Evolutionary conservation across 1,284 basidiomycete species (phyloP).

Genomic region (Tranzscheliella williamsii): DNA sequence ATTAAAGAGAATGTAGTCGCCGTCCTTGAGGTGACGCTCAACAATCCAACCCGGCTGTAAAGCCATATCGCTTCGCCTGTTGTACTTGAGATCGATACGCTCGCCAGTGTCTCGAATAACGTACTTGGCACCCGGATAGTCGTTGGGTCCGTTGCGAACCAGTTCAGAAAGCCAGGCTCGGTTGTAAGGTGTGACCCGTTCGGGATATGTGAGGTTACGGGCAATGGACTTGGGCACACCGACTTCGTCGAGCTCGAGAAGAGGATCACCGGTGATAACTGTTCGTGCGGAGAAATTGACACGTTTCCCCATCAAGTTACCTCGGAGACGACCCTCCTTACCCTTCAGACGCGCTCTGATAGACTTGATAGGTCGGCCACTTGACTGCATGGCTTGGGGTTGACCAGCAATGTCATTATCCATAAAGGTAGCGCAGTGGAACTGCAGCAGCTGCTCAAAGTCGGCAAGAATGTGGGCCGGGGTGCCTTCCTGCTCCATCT

Average conservation of each 20-base stretch:
- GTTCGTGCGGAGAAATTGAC: conserved; percentile 99
- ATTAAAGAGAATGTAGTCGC: conserved; percentile 90
- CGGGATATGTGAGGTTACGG: conserved; percentile 96
- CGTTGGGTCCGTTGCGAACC: conserved; percentile 92
- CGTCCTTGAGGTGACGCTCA: conserved; percentile 94
- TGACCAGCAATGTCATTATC: conserved; percentile 99
- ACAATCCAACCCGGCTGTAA: conserved; percentile 99
- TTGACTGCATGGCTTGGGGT: conserved; percentile 95
- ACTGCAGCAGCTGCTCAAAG: conserved; percentile 89
- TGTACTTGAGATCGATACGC: conserved; percentile 91
- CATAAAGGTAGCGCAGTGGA: conserved; percentile 99
- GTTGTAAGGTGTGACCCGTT: conserved; percentile 97
- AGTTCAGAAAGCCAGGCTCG: conserved; percentile 91
- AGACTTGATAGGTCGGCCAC: conserved; percentile 95
- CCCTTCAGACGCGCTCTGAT: conserved; percentile 97
- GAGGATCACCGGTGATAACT: conserved; percentile 98
- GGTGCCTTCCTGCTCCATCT: conserved; percentile 94
- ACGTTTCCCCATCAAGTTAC: conserved; percentile 99
- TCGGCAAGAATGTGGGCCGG: conserved; percentile 94
- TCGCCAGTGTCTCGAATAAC: conserved; percentile 98
- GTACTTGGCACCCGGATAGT: conserved; percentile 95
- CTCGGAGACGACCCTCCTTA: conserved; percentile 95
- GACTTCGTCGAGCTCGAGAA: conserved; percentile 93
- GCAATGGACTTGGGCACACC: conserved; percentile 97
- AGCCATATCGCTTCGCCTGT: conserved; percentile 84